phyloP scores from a whole-genome alignment of 306 rosid species.

The Fagus crenata region DNA sequence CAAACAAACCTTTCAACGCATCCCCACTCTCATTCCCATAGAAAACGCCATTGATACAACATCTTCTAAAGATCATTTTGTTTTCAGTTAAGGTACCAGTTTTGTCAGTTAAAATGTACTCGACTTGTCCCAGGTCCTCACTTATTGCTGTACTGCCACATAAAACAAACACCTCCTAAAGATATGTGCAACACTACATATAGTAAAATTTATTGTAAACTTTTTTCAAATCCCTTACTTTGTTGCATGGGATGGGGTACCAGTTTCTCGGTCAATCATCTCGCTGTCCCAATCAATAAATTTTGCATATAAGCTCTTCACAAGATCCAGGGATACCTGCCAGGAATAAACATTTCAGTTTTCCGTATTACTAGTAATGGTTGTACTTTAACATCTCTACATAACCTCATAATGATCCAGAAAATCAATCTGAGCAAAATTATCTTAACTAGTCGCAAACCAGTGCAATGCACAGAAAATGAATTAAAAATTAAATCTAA shows the following conservation, averaged over 20 bases:
- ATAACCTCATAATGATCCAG: conserved; percentile 27
- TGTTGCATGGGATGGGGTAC: conserved; percentile 87
- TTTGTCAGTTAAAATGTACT: conserved; percentile 97
- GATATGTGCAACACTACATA: conserved; percentile 23
- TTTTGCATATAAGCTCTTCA: conserved; percentile 94
- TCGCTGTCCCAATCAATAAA: conserved; percentile 94
- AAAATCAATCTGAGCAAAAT: conserved; percentile 6
- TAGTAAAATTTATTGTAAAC: conserved; percentile 17
- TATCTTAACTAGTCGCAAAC: background rate
- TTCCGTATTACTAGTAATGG: conserved; percentile 24
- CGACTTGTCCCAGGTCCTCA: conserved; percentile 99
- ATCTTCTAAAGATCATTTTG: conserved; percentile 95
- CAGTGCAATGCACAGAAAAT: no score
- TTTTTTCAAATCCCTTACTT: conserved; percentile 60
- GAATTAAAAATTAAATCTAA: no score
- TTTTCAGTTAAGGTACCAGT: conserved; percentile 97
- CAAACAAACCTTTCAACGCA: conserved; percentile 85
- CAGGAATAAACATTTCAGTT: conserved; percentile 34
- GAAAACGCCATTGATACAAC: conserved; percentile 75
- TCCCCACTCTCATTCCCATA: conserved; percentile 92
- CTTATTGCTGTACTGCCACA: conserved; percentile 99
- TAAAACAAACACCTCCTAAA: conserved; percentile 49
- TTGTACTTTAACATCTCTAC: conserved; percentile 10
- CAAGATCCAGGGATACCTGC: conserved; percentile 95
- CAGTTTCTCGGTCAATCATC: conserved; percentile 83